These are phyloP conservation scores for Coniophora puteana DNA, from an alignment of 1,284 basidiomycete genomes.

Conservation along the genomic window DNA sequence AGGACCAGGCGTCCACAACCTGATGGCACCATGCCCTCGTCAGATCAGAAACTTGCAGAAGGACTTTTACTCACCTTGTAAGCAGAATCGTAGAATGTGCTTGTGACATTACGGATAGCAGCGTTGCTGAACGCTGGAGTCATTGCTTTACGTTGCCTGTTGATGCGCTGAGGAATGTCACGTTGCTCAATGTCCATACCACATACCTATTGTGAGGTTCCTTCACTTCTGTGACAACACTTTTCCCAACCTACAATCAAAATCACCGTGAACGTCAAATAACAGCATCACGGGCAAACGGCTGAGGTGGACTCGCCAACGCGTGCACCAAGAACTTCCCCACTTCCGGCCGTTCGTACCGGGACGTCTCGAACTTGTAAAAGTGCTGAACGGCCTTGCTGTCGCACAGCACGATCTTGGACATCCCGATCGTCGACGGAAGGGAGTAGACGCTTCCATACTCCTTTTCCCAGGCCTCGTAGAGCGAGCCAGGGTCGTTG, in stretches of 20 bases:
- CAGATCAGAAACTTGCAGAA: too few relatives aligned
- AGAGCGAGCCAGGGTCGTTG: too few relatives aligned
- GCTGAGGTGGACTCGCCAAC: conserved; percentile 32
- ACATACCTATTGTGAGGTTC: background rate
- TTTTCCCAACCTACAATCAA: background rate
- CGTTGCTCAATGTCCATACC: background rate
- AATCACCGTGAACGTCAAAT: background rate
- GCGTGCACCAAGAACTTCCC: conserved; percentile 38
- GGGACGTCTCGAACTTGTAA: conserved; percentile 44
- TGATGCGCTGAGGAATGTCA: background rate
- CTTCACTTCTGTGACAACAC: background rate
- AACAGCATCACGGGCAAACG: background rate
- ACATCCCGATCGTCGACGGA: conserved; percentile 36
- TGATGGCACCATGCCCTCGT: too few relatives aligned
- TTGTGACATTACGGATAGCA: conserved; percentile 31
- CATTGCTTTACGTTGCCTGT: too few relatives aligned
- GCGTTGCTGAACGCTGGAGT: too few relatives aligned
- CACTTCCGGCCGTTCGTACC: conserved; percentile 37
- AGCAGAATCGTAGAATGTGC: conserved; percentile 36
- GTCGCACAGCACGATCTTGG: conserved; percentile 42
- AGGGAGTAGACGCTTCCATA: conserved; percentile 38
- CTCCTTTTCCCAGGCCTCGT: too few relatives aligned
- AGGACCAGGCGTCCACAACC: too few relatives aligned
- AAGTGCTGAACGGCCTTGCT: conserved; percentile 49
- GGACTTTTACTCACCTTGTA: too few relatives aligned